These are phyloP conservation scores for Tetrahymena thermophila DNA, from an alignment of 73 alveolate genomes.

Conservation along the genomic window DNA sequence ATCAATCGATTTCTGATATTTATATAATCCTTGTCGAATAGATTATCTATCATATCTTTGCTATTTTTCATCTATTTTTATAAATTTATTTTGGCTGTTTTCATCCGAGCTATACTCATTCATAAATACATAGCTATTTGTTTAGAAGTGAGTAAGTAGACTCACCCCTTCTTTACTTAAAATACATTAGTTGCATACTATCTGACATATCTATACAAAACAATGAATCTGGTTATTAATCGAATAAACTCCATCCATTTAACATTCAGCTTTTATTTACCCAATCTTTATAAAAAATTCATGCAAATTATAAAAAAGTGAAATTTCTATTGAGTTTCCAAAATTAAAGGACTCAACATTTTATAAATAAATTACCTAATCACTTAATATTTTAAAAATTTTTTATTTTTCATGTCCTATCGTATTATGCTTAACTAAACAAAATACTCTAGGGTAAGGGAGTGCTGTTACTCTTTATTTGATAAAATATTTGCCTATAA, in stretches of 20 bases:
- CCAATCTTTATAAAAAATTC: not conserved
- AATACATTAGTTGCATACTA: not conserved
- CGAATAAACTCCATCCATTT: not conserved
- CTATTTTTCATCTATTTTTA: not conserved
- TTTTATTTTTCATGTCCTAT: not conserved
- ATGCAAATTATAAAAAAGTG: not conserved
- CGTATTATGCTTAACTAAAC: not conserved
- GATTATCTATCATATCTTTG: not conserved
- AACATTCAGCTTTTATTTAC: not conserved
- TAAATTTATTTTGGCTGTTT: not conserved
- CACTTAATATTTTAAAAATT: not conserved
- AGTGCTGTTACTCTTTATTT: not conserved
- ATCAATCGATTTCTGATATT: not conserved
- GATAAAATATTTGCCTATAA: not conserved
- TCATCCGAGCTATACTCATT: not conserved
- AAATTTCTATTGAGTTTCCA: not conserved
- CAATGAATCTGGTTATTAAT: not conserved
- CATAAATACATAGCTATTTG: not conserved
- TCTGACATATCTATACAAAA: not conserved
- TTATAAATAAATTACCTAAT: not conserved
- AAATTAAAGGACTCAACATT: not conserved
- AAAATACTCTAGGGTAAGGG: not conserved
- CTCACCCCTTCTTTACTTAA: not conserved
- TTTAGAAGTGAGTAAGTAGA: not conserved
- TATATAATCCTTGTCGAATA: not conserved